These are phyloP conservation scores for Tylopilus subfusipes DNA, from an alignment of 768 basidiomycete genomes.

Conservation along the genomic window DNA sequence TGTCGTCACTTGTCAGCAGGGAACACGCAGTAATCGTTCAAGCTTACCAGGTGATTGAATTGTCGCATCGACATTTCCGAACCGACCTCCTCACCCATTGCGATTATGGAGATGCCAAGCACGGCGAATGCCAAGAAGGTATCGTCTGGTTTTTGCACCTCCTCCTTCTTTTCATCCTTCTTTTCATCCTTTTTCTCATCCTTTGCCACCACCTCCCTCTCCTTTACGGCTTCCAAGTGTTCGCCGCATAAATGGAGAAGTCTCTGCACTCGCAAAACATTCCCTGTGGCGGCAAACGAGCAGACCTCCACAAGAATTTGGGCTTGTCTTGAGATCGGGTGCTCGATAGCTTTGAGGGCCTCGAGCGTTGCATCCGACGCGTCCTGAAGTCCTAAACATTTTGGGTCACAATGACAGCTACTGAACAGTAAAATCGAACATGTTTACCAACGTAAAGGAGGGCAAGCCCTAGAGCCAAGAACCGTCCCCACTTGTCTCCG, in stretches of 20 bases:
- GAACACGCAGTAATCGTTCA: not conserved
- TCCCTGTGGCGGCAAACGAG: constrained; percentile 92
- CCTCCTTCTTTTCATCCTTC: constrained; percentile 57
- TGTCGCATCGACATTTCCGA: constrained; percentile 97
- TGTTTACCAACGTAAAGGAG: constrained; percentile 82
- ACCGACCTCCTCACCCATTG: constrained; percentile 98
- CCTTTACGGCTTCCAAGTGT: constrained; percentile 58
- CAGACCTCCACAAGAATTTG: constrained; percentile 92
- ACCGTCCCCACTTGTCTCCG: constrained; percentile 92
- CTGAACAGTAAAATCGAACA: not conserved
- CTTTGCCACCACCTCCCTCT: constrained; percentile 33
- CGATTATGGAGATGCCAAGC: constrained; percentile 87
- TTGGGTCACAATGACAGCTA: constrained; percentile 7
- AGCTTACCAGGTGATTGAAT: constrained; percentile 90
- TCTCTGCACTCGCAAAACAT: constrained; percentile 87
- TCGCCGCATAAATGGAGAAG: constrained; percentile 95
- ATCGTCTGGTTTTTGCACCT: constrained; percentile 55
- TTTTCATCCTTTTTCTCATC: constrained; percentile 55
- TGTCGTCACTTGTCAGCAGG: constrained; percentile 33
- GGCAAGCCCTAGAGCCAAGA: constrained; percentile 85
- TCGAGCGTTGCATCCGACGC: constrained; percentile 91
- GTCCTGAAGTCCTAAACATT: constrained; percentile 75
- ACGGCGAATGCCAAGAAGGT: constrained; percentile 92
- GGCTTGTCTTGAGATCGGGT: constrained; percentile 86
- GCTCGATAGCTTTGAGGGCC: constrained; percentile 89